These are phyloP conservation scores for Vachellia collinsii DNA, from an alignment of 306 rosid species.

Conservation along the genomic window DNA sequence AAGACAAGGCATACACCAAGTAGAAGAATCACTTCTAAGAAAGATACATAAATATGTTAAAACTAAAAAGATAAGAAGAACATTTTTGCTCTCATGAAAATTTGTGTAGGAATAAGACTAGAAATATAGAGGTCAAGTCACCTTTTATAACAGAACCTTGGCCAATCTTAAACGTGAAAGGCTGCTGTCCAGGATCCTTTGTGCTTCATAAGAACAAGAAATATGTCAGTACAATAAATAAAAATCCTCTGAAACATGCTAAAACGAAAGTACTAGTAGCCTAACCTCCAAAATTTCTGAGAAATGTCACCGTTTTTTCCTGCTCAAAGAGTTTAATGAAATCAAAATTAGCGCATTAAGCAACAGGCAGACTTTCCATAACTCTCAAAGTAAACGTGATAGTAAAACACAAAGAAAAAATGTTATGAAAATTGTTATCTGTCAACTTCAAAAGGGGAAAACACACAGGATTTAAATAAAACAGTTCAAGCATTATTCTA, in stretches of 20 bases:
- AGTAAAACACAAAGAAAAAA: neutral
- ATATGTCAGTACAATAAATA: neutral
- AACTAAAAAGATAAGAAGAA: neutral
- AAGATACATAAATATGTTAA: neutral
- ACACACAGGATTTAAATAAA: neutral
- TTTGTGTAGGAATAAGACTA: neutral
- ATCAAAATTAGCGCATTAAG: neutral
- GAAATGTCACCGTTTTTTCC: constrained; percentile 85
- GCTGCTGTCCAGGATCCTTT: constrained; percentile 86
- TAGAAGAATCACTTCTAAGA: neutral
- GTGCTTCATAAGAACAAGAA: constrained; percentile 58
- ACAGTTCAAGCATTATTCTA: neutral
- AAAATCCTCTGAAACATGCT: neutral
- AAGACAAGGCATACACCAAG: neutral
- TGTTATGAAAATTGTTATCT: neutral
- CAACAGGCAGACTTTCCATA: neutral
- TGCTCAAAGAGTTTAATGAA: constrained; percentile 32
- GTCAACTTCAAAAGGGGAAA: neutral
- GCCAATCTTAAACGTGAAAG: constrained; percentile 84
- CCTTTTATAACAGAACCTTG: constrained; percentile 91
- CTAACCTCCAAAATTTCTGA: constrained; percentile 91
- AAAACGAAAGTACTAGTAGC: neutral
- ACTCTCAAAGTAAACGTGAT: too few relatives aligned
- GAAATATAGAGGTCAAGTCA: constrained; percentile 13
- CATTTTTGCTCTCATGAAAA: neutral